Percentiles rank a stretch among this genome's conserved stretches.
These are phyloP conservation scores for Fusarium begoniae DNA, from an alignment of 2,329 filamentous ascomycete genomes.

Conservation along the genomic window DNA sequence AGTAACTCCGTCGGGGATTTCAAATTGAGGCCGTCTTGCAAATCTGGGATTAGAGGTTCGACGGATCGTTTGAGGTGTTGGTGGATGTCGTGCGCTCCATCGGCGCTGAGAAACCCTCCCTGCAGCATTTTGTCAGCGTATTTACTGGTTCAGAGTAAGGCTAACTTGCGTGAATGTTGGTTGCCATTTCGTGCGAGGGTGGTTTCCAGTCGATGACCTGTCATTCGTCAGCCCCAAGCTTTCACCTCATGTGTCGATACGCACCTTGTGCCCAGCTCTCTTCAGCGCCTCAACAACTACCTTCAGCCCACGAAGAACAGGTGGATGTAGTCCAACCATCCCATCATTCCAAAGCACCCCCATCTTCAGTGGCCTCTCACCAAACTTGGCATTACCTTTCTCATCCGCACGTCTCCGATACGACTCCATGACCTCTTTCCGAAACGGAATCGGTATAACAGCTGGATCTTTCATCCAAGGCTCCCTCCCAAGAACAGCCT, in stretches of 20 bases:
- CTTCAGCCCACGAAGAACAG: slow-evolving; percentile 55
- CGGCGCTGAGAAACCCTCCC: slow-evolving; percentile 44
- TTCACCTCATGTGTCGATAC: accelerated
- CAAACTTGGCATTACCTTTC: neutral
- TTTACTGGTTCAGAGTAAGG: no score
- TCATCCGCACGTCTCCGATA: slow-evolving; percentile 46
- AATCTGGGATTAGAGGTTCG: slow-evolving; percentile 59
- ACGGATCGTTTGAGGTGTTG: slow-evolving; percentile 62
- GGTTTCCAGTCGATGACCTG: slow-evolving; percentile 44
- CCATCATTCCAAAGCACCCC: slow-evolving; percentile 64
- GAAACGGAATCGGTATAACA: slow-evolving; percentile 73
- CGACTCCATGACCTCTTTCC: slow-evolving; percentile 55
- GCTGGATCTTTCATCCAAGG: slow-evolving; percentile 75
- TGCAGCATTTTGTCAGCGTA: neutral
- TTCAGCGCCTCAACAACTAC: neutral
- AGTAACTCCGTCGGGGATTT: slow-evolving; percentile 38
- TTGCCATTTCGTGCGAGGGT: slow-evolving; percentile 14
- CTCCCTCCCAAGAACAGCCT: slow-evolving; percentile 63
- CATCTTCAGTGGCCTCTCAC: slow-evolving; percentile 57
- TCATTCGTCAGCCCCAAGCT: neutral
- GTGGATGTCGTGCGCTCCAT: slow-evolving; percentile 52
- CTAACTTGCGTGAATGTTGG: slow-evolving; percentile 4
- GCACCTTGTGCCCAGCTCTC: slow-evolving; percentile 53
- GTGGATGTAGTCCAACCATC: slow-evolving; percentile 62
- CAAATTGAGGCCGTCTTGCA: slow-evolving; percentile 46